A percentile compares a stretch with the other conserved stretches of the same genome.
Conservation (phyloP, 163 green algal species). For the Chlamydomonas reinhardtii region DNA sequence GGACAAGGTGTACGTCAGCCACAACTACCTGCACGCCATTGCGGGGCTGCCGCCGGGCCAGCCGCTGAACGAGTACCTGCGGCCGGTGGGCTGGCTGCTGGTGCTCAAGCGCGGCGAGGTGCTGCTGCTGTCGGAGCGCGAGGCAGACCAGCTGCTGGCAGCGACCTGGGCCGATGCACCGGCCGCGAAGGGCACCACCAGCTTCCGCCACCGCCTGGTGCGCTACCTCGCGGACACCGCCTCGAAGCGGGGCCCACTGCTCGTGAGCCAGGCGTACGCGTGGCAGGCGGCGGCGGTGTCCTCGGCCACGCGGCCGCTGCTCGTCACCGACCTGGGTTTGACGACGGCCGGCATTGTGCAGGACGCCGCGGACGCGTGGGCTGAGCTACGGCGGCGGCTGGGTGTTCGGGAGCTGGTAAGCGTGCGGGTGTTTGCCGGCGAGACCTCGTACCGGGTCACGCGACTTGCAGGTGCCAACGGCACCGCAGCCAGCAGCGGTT, state of each 20-base stretch:
- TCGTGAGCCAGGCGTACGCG: constrained; percentile 51
- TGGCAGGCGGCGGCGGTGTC: not conserved
- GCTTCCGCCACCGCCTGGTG: no score
- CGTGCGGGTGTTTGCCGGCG: no score
- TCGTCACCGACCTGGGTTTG: constrained; percentile 57
- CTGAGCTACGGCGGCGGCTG: no score
- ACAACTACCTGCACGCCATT: constrained; percentile 56
- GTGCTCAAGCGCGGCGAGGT: constrained; percentile 48
- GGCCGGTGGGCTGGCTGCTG: constrained; percentile 54
- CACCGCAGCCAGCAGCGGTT: no score
- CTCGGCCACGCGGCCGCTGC: not conserved
- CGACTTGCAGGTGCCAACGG: no score
- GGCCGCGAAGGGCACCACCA: no score
- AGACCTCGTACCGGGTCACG: no score
- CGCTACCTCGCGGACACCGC: no score
- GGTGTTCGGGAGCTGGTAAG: no score
- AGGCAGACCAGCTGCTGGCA: constrained; percentile 62
- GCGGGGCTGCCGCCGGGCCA: not conserved
- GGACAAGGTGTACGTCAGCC: constrained; percentile 33
- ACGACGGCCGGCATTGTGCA: not conserved
- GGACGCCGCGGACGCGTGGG: not conserved
- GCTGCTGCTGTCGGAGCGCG: constrained; percentile 70
- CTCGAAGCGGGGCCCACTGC: constrained; percentile 12
- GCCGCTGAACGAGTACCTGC: constrained; percentile 58
- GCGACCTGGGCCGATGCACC: constrained; percentile 7